These are phyloP conservation scores for Zea luxurians DNA, from an alignment of 176 grass and related monocot species.

Conservation along the genomic window DNA sequence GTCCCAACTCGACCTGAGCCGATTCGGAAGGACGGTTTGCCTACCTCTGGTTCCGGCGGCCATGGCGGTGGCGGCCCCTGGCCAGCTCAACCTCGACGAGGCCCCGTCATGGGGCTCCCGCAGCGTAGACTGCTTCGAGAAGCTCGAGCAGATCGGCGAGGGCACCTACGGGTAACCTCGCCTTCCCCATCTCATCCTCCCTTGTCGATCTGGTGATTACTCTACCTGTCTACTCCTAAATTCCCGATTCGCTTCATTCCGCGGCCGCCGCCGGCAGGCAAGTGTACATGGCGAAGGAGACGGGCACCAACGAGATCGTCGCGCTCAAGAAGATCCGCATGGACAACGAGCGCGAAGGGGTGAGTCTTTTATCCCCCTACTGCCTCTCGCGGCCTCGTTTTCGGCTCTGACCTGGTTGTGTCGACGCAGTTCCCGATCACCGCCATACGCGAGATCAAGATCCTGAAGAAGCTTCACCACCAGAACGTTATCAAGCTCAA, in stretches of 20 bases:
- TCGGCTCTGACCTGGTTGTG: background rate
- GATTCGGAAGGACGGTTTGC: background rate
- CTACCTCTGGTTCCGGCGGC: background rate
- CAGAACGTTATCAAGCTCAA: conserved; percentile 92
- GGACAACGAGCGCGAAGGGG: conserved; percentile 91
- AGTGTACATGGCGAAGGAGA: conserved; percentile 95
- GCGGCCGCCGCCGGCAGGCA: conserved; percentile 45
- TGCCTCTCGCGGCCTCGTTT: background rate
- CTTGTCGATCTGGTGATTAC: conserved; percentile 9
- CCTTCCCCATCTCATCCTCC: background rate
- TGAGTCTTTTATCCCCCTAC: background rate
- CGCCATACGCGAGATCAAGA: conserved; percentile 93
- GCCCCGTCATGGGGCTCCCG: conserved; percentile 70
- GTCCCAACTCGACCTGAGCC: background rate
- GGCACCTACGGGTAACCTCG: conserved; percentile 31
- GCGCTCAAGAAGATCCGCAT: conserved; percentile 96
- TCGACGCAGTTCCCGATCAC: conserved; percentile 80
- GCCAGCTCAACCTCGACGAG: conserved; percentile 83
- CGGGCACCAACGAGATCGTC: conserved; percentile 72
- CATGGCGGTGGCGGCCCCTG: conserved; percentile 68
- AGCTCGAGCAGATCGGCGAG: conserved; percentile 43
- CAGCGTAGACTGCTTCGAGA: conserved; percentile 41
- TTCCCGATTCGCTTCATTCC: background rate
- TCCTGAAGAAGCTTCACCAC: conserved; percentile 90
- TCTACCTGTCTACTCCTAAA: background rate